Conservation (phyloP, 768 basidiomycete genomes). For the Terana coerulea region DNA sequence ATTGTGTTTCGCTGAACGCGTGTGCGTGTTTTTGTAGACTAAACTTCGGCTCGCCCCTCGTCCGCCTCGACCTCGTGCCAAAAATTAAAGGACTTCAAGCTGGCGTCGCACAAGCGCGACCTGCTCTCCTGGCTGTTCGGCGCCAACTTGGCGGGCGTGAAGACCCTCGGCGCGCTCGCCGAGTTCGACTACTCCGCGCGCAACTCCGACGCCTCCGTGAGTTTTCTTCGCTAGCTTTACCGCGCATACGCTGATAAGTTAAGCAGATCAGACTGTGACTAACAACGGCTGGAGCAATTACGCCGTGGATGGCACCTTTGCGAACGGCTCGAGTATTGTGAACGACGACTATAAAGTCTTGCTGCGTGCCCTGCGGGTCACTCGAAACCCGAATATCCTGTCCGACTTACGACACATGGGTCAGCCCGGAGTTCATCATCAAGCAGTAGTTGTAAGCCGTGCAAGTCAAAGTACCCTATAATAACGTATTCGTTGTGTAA, state of each 20-base stretch:
- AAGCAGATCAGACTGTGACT: constrained; percentile 12
- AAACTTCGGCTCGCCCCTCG: constrained; percentile 44
- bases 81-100: constrained; percentile 35
- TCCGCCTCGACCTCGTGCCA: constrained; percentile 48
- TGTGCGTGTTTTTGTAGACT: too few relatives aligned
- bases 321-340: constrained; percentile 35
- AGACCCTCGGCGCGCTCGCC: constrained; percentile 43
- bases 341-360: constrained; percentile 39
- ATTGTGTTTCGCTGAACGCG: too few relatives aligned
- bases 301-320: constrained; percentile 25
- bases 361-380: constrained; percentile 38
- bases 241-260: too few relatives aligned
- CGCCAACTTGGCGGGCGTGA: constrained; percentile 30
- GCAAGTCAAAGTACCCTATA: too few relatives aligned
- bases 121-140: constrained; percentile 37
- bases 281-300: constrained; percentile 28
- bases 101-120: constrained; percentile 28
- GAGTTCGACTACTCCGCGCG: constrained; percentile 44
- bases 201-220: constrained; percentile 33
- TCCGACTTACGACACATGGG: constrained; percentile 41
- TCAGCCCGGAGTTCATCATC: constrained; percentile 20
- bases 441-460: too few relatives aligned
- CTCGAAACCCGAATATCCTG: constrained; percentile 33
- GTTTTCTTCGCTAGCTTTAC: background rate
- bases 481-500: too few relatives aligned